Evolutionary conservation across 202 grass and related monocot genomes (phyloP).

Genomic region (Dendrocalamus latiflorus): DNA sequence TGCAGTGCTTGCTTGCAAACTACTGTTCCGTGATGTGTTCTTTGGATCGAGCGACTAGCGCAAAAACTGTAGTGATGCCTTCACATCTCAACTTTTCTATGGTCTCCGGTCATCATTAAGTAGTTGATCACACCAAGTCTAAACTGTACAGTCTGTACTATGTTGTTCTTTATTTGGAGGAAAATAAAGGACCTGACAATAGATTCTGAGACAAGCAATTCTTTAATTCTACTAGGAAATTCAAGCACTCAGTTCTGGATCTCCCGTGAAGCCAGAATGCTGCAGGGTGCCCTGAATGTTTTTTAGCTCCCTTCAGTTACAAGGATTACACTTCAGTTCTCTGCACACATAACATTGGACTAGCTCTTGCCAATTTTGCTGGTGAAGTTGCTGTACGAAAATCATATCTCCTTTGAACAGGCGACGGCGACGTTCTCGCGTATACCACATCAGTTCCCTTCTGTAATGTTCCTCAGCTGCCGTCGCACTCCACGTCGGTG

Average conservation of each 20-base stretch:
- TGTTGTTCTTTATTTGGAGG: background rate
- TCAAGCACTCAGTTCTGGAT: background rate
- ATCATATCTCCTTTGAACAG: too few relatives aligned
- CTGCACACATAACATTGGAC: background rate
- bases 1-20: background rate
- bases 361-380: background rate
- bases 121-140: background rate
- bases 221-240: background rate
- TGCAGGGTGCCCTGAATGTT: background rate
- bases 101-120: background rate
- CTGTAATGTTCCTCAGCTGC: background rate
- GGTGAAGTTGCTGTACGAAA: slow-evolving; percentile 10
- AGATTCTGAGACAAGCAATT: background rate
- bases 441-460: background rate
- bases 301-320: background rate
- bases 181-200: background rate
- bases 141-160: background rate
- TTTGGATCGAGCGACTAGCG: background rate
- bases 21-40: background rate
- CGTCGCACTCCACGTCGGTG: background rate
- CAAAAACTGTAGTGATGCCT: background rate
- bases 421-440: background rate
- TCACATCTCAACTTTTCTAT: background rate
- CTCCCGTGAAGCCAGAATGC: background rate
- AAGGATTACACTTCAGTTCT: background rate